phyloP scores from a whole-genome alignment of 2,329 filamentous ascomycete genomes.

The Ascochyta lentis region DNA sequence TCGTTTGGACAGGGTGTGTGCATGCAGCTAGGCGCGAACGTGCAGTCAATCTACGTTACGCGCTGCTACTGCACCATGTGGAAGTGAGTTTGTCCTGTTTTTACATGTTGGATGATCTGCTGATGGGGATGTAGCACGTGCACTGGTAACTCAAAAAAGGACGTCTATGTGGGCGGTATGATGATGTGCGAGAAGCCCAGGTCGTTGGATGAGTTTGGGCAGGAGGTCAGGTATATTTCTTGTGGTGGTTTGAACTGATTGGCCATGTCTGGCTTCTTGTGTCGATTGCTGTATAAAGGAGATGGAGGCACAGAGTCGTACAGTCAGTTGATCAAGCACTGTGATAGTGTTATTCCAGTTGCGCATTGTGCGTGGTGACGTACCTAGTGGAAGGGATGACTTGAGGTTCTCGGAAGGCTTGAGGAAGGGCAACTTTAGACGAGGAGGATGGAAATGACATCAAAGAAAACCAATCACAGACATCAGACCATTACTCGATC shows the following conservation, averaged over 20 bases:
- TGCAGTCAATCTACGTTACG: constrained; percentile 13
- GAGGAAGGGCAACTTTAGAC: no score
- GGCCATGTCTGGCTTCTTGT: background rate
- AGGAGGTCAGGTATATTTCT: constrained; percentile 9
- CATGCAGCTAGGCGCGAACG: constrained; percentile 5
- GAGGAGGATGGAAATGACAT: no score
- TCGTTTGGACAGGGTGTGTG: constrained; percentile 12
- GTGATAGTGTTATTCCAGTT: no score
- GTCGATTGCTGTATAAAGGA: background rate
- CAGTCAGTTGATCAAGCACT: no score
- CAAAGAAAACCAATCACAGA: no score
- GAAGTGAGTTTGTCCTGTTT: background rate
- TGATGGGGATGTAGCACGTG: constrained; percentile 3
- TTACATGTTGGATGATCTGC: background rate
- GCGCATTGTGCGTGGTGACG: no score
- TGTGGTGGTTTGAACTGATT: constrained; percentile 8
- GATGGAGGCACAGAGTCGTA: no score
- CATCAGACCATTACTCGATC: no score
- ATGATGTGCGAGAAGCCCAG: constrained; percentile 15
- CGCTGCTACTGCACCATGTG: constrained; percentile 18
- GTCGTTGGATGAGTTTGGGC: background rate
- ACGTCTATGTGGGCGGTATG: constrained; percentile 15
- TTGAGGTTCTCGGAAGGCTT: no score
- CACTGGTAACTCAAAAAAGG: background rate
- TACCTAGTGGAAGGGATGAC: no score